Evolutionary conservation across 345 rosid species (phyloP), one percentile per base, ranked within the genome.

Genomic region (Bruguiera parviflora): DNA sequence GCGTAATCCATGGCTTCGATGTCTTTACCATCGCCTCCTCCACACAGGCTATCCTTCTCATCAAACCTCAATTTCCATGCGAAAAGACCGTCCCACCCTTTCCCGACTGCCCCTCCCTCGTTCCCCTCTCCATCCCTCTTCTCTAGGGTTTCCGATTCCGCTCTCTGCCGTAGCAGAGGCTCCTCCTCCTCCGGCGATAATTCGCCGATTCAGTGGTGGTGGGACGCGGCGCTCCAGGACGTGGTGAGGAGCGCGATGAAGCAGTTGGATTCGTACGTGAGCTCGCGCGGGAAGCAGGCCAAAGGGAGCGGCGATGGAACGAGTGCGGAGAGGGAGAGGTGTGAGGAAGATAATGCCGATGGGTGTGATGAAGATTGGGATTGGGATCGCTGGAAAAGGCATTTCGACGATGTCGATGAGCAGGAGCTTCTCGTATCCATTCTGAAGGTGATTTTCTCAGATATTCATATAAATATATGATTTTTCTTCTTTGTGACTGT

Each of bases 301-400:
- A 51, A 13, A 3, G n/a, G 1, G 31, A 31, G 64, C 65, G 51
- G 71, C 32, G 52, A 64, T 13, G 25, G 51, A 0, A 21, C 32
- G 28, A 28, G 58, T 43, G 49, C 13, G 3, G 55, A 24, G 1
- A 21, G 52, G 29, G 77, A 6, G 59, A 64, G 56, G 19, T 22
- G 49, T 28, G 49, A 43, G 49, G 49, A 43, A 43, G 49, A 43
- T 43, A 24, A 24, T 10, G 68, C 66, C 8, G 58, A 55, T 9
- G 71, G 25, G 1, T 77, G 58, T 20, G 83, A 79, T 0, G 77
- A 69, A 15, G 86, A 80, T 29, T 93, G 97, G 98, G 91, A 87
- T 78, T 94, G 98, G 98, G 86, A 88, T 39, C 82, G 91, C 11
- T 91, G 97, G 98, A 85, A 78, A 81, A 84, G 64, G 83, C 96